Conservation (phyloP, 83 land plant genomes). For the Diphasiastrum complanatum region DNA sequence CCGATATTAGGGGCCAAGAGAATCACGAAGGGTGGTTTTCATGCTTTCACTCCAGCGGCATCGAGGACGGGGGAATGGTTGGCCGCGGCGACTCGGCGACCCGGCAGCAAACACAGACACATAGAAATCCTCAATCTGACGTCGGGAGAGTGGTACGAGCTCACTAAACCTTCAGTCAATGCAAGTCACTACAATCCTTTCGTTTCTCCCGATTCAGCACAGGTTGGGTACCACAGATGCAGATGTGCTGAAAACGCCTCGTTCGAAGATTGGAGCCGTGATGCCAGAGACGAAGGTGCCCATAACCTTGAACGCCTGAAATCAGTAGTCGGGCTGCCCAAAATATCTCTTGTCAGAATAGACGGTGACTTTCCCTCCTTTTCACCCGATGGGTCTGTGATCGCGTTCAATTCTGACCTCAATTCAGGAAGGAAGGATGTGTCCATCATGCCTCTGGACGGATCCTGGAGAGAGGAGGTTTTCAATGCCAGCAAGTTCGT, state of each 20-base stretch:
- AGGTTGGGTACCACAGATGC: conserved; percentile 35
- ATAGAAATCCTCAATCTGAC: conserved; percentile 28
- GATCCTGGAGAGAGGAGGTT: conserved; percentile 14
- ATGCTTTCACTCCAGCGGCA: conserved; percentile 42
- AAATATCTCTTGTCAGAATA: conserved; percentile 21
- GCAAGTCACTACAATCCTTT: conserved; percentile 36
- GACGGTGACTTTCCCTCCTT: conserved; percentile 33
- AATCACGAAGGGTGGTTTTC: conserved; percentile 32
- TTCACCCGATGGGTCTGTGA: conserved; percentile 34
- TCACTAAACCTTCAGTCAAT: conserved; percentile 16
- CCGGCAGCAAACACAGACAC: conserved; percentile 22
- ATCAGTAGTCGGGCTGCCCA: conserved; percentile 20
- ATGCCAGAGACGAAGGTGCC: no score
- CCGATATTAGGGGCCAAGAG: conserved; percentile 24
- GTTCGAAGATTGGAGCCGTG: no score
- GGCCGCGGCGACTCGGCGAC: conserved; percentile 36
- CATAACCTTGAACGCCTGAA: conserved; percentile 17
- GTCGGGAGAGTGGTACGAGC: conserved; percentile 9
- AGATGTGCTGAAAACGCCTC: no score
- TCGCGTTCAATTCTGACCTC: conserved; percentile 22
- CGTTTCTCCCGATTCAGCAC: conserved; percentile 19
- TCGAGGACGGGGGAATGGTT: conserved; percentile 26
- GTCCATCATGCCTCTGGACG: conserved; percentile 26
- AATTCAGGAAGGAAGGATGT: conserved; percentile 6
- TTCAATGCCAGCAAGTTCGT: no score